Base-by-base conservation (phyloP, 192 early-diverging fungal genomes). In the Dimargaris verticillata region DNA sequence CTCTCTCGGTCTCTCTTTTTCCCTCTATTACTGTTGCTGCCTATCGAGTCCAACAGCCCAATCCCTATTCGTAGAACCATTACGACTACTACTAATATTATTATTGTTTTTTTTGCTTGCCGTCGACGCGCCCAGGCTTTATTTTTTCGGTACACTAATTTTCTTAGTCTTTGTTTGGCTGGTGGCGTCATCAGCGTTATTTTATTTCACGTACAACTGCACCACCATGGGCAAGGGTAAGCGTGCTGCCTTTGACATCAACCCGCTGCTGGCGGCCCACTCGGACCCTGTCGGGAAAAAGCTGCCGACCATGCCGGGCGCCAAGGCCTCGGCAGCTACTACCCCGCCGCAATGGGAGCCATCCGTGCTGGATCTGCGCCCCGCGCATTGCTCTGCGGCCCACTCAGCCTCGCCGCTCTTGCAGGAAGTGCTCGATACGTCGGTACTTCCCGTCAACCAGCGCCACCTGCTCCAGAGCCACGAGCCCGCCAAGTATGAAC, bases 181-280 rank as follows among this genome's bases (percentile, higher is more conserved):
- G n/a, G n/a, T n/a, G n/a, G n/a, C n/a, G n/a, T n/a, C n/a, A n/a
- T n/a, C n/a, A n/a, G n/a, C n/a, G n/a, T n/a, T n/a, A n/a, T n/a
- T n/a, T n/a, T n/a, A n/a, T n/a, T n/a, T n/a, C n/a, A n/a, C n/a
- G n/a, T n/a, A n/a, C n/a, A n/a, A n/a, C n/a, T n/a, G n/a, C n/a
- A n/a, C n/a, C n/a, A 55, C 12, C 22, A 58, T 58, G 55, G 55
- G 55, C n/a, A 58, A 58, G 22, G 55, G 55, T 17, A 42, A 58
- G 22, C 55, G 55, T 17, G 55, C 55, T 28, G 41, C 55, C 41
- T 58, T 58, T 41, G 55, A 58, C 28, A 33, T 58, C 41, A 58
- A 58, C 28, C 55, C 55, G 9, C 55, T 10, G 7, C 55, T 58
- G 55, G 41, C 12, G 15, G 29, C 17, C 25, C 28, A 28, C 15